Conservation (phyloP, 495 filamentous ascomycete species). For the Annulohypoxylon bovei region DNA sequence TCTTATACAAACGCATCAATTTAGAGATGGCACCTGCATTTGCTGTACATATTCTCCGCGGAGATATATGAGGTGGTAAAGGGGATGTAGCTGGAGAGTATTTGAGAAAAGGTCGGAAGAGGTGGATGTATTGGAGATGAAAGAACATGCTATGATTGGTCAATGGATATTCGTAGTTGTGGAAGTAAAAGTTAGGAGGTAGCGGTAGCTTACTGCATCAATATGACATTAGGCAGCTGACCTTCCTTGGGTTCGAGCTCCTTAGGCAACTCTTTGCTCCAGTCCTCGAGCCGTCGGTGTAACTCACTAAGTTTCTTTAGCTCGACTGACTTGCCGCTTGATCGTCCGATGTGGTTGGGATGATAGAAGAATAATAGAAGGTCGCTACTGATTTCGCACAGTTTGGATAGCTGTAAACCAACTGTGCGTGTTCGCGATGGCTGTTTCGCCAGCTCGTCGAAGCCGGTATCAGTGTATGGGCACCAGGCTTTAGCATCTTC, state of each 20-base stretch:
- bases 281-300: slow-evolving; percentile 88
- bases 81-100: slow-evolving; percentile 84
- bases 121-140: slow-evolving; percentile 94
- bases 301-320: slow-evolving; percentile 93
- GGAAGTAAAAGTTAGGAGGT: too few species aligned
- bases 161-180: background rate
- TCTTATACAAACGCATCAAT: slow-evolving; percentile 90
- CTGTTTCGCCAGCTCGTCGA: slow-evolving; percentile 73
- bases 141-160: slow-evolving; percentile 84
- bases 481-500: slow-evolving; percentile 89
- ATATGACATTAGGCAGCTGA: slow-evolving; percentile 83
- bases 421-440: slow-evolving; percentile 85
- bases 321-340: slow-evolving; percentile 70
- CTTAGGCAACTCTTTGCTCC: slow-evolving; percentile 84
- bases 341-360: slow-evolving; percentile 70
- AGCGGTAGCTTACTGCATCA: slow-evolving; percentile 93
- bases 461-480: slow-evolving; percentile 87
- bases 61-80: slow-evolving; percentile 86
- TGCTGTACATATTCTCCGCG: slow-evolving; percentile 87
- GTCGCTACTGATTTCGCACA: slow-evolving; percentile 95
- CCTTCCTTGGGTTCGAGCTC: slow-evolving; percentile 93
- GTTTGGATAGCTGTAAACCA: slow-evolving; percentile 78
- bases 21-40: slow-evolving; percentile 91
- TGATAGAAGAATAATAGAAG: slow-evolving; percentile 92
- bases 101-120: slow-evolving; percentile 95